phyloP scores from a whole-genome alignment of 1,284 basidiomycete species.

The Puccinia coronata region DNA sequence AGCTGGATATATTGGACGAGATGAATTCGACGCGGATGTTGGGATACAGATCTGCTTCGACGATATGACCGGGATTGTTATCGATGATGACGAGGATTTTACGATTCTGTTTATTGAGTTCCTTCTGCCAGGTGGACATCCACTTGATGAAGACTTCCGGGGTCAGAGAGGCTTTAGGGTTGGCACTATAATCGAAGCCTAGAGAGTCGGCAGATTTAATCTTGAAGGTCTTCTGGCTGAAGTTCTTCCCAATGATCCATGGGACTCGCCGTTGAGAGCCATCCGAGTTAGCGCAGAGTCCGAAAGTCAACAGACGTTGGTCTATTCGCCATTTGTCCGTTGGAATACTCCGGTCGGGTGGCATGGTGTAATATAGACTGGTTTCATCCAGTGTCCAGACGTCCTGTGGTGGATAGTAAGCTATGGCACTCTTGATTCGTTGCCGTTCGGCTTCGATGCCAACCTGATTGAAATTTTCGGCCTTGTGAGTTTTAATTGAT shows the following conservation, averaged over 20 bases:
- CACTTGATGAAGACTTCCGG: constrained; percentile 39
- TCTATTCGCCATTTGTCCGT: constrained; percentile 17
- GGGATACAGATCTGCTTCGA: constrained; percentile 34
- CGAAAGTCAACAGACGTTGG: constrained; percentile 28
- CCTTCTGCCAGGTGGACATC: constrained; percentile 36
- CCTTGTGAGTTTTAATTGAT: constrained; percentile 20
- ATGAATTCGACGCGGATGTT: constrained; percentile 38
- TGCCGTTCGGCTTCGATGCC: constrained; percentile 23
- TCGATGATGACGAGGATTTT: constrained; percentile 34
- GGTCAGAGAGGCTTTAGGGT: constrained; percentile 25
- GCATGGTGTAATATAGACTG: constrained; percentile 37
- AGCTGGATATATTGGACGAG: constrained; percentile 9
- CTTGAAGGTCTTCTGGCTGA: constrained; percentile 14
- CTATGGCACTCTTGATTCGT: constrained; percentile 1
- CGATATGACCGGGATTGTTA: constrained; percentile 25
- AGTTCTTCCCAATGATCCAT: constrained; percentile 19
- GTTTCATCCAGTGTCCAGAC: constrained; percentile 35
- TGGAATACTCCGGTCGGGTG: constrained; percentile 23
- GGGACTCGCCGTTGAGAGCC: constrained; percentile 22
- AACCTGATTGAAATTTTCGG: neutral
- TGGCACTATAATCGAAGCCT: constrained; percentile 17
- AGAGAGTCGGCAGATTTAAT: constrained; percentile 27
- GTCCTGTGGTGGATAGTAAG: constrained; percentile 28
- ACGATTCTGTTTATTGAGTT: constrained; percentile 11
- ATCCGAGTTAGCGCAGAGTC: constrained; percentile 22